These are phyloP conservation scores for Eimeria maxima DNA, from an alignment of 169 alveolate species.

Conservation along the genomic window DNA sequence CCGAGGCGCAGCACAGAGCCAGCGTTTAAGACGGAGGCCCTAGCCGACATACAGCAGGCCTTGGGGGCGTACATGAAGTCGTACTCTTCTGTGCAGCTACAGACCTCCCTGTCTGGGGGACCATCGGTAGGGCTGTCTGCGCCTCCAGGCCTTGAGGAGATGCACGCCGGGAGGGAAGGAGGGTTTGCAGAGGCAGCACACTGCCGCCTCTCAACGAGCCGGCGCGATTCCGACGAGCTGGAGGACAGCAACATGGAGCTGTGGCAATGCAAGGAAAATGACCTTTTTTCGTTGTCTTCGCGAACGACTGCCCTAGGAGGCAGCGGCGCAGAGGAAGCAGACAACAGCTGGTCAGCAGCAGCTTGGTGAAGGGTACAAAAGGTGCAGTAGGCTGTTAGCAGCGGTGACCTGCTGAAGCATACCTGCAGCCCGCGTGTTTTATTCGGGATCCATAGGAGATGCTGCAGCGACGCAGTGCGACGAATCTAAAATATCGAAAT, in stretches of 20 bases:
- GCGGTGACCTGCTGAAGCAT: not conserved
- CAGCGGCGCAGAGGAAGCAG: not conserved
- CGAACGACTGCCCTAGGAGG: not conserved
- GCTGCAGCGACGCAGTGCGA: not conserved
- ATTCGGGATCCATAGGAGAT: not conserved
- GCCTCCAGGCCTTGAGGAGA: slow-evolving; percentile 12
- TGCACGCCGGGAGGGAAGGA: not conserved
- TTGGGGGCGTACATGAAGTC: slow-evolving; percentile 1
- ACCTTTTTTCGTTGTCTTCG: not conserved
- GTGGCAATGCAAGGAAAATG: not conserved
- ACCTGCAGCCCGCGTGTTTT: not conserved
- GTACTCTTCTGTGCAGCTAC: slow-evolving; percentile 14
- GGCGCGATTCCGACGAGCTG: not conserved
- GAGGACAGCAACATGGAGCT: not conserved
- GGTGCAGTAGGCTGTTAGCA: not conserved
- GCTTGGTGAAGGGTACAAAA: not conserved
- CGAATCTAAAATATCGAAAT: too few relatives aligned
- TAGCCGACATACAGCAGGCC: slow-evolving; percentile 10
- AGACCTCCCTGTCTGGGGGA: not conserved
- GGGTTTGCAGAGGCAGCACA: not conserved
- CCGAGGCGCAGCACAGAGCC: slow-evolving; percentile 26
- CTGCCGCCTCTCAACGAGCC: not conserved
- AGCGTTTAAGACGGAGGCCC: not conserved
- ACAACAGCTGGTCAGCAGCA: not conserved
- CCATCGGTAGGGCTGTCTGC: not conserved